Evolutionary conservation across 2,329 filamentous ascomycete genomes (phyloP).

Genomic region (Aspergillus eucalypticola): DNA sequence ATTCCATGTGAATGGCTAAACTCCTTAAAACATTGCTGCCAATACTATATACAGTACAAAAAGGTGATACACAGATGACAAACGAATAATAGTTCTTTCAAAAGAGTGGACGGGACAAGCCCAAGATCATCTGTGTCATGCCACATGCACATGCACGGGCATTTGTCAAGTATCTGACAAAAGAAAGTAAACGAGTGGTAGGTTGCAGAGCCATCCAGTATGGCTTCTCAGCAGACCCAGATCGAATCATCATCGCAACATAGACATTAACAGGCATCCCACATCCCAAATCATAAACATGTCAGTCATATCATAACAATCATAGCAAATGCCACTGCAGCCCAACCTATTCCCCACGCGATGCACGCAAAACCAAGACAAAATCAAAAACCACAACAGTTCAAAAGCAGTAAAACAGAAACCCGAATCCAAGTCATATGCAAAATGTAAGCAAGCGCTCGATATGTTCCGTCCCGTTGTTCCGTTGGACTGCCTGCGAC

Average conservation of each 20-base stretch:
- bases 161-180: conserved; percentile 2
- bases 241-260: conserved; percentile 4
- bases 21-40: conserved; percentile 5
- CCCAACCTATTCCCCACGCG: conserved; percentile 17
- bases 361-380: conserved; percentile 20
- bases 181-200: conserved; percentile 12
- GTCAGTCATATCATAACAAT: conserved; percentile 27
- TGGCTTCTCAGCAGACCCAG: conserved; percentile 18
- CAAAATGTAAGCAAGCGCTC: conserved; percentile 5
- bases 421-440: conserved; percentile 13
- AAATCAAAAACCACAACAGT: not conserved
- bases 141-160: not conserved
- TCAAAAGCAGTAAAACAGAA: conserved; percentile 7
- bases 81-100: conserved; percentile 18
- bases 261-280: conserved; percentile 24
- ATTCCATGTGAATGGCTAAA: not conserved
- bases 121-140: conserved; percentile 1
- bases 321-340: conserved; percentile 23
- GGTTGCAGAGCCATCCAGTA: conserved; percentile 13
- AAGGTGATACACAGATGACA: conserved; percentile 7
- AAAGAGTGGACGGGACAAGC: conserved; percentile 11
- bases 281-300: conserved; percentile 23
- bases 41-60: conserved; percentile 7
- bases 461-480: conserved; percentile 5
- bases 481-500: not conserved